phyloP scores from a whole-genome alignment of 176 grass and related monocot species.

The Secale cereale region DNA sequence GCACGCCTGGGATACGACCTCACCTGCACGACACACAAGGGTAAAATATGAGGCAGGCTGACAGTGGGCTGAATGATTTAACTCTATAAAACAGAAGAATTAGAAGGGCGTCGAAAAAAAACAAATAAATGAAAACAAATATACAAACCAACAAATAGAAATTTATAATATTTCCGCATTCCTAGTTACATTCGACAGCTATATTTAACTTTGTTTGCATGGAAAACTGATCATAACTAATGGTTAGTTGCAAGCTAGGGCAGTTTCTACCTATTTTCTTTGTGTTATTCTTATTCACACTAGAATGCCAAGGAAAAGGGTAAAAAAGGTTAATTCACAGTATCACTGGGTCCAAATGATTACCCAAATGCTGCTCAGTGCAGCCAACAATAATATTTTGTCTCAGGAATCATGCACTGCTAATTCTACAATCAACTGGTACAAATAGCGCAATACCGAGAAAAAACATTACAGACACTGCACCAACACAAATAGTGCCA shows the following conservation, averaged over 20 bases:
- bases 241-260: neutral
- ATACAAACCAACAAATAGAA: neutral
- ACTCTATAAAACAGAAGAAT: neutral
- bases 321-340: neutral
- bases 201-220: neutral
- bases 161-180: neutral
- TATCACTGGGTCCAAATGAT: neutral
- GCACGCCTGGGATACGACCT: constrained; percentile 76
- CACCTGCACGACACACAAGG: constrained; percentile 46
- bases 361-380: too few relatives aligned
- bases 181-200: neutral
- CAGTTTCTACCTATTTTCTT: neutral
- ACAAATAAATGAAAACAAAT: neutral
- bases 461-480: neutral
- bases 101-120: too few relatives aligned
- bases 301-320: neutral
- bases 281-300: neutral
- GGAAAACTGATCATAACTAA: neutral
- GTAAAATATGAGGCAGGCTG: neutral
- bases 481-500: neutral
- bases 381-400: neutral
- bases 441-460: neutral
- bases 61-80: neutral
- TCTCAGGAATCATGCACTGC: neutral
- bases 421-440: neutral